Percentiles rank a stretch among this genome's conserved stretches.
Conservation (phyloP, 2,329 filamentous ascomycete genomes). For the Neonectria hederae region DNA sequence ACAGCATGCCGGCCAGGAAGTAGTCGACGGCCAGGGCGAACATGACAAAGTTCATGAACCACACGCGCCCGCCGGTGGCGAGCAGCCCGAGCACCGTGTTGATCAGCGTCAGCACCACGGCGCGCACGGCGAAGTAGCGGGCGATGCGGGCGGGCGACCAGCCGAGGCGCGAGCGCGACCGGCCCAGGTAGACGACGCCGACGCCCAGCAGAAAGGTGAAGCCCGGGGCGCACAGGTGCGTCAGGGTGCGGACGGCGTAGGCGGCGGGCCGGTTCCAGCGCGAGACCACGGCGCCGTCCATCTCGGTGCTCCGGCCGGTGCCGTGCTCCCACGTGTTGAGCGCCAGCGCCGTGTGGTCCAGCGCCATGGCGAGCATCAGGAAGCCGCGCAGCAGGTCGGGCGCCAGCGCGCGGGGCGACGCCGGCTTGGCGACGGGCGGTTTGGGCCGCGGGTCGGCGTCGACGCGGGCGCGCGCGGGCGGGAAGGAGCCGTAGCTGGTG, state of each 20-base stretch:
- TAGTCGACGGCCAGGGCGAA: constrained; percentile 58
- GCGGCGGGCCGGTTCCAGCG: constrained; percentile 51
- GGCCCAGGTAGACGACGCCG: constrained; percentile 56
- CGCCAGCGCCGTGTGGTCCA: constrained; percentile 53
- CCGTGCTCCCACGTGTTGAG: constrained; percentile 55
- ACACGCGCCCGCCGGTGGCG: constrained; percentile 47
- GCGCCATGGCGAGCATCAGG: constrained; percentile 56
- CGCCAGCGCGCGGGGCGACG: constrained; percentile 47
- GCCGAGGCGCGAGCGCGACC: constrained; percentile 52
- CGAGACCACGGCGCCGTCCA: constrained; percentile 47
- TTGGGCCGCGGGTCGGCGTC: constrained; percentile 24
- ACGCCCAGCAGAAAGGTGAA: constrained; percentile 58
- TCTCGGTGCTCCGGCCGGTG: constrained; percentile 49
- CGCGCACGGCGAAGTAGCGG: constrained; percentile 52
- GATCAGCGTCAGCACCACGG: constrained; percentile 48
- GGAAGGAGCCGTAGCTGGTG: constrained; percentile 18
- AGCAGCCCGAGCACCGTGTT: constrained; percentile 45
- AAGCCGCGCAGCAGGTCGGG: constrained; percentile 57
- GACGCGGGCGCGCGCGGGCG: background rate
- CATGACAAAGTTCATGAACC: constrained; percentile 56
- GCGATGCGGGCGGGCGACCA: constrained; percentile 50
- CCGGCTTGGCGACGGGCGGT: background rate
- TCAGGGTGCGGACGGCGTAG: constrained; percentile 53
- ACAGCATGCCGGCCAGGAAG: constrained; percentile 54
- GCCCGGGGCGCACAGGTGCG: constrained; percentile 57